Conservation (phyloP, 1,284 basidiomycete genomes). For the Naganishia sp. region DNA sequence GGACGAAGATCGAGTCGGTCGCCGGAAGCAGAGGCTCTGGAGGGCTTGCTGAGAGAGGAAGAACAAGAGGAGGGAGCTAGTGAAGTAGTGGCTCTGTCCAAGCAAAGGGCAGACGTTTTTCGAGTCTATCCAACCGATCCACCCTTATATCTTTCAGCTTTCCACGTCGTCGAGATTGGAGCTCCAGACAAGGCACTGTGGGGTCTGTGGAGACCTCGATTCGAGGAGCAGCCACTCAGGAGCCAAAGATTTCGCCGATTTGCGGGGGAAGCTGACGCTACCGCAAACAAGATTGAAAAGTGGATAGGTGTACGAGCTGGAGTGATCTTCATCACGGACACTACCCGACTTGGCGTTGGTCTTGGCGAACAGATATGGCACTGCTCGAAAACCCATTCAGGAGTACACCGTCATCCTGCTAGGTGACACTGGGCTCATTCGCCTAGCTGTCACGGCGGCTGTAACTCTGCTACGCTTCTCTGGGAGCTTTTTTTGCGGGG, state of each 20-base stretch:
- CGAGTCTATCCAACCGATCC: conserved; percentile 12
- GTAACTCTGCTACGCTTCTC: background rate
- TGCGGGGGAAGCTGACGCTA: conserved; percentile 10
- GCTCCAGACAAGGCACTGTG: conserved; percentile 1
- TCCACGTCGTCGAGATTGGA: background rate
- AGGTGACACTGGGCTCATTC: conserved; percentile 1
- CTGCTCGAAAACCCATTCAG: no score
- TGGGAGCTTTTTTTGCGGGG: no score
- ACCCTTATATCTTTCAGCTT: conserved; percentile 26
- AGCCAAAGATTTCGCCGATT: conserved; percentile 4
- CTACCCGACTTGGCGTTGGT: conserved; percentile 14
- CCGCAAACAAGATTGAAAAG: no score
- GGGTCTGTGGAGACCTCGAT: background rate
- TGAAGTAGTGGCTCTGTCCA: conserved; percentile 9
- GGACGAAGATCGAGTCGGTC: background rate
- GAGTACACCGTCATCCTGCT: no score
- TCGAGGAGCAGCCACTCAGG: background rate
- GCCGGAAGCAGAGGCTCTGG: background rate
- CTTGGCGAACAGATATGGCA: conserved; percentile 26
- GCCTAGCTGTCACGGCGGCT: background rate
- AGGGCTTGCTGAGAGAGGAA: conserved; percentile 4
- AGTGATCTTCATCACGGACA: background rate
- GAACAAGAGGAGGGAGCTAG: conserved; percentile 6
- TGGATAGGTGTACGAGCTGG: no score
- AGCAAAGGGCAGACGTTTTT: background rate